phyloP scores from a whole-genome alignment of 169 alveolate genomes.

The Cyclospora cayetanensis region DNA sequence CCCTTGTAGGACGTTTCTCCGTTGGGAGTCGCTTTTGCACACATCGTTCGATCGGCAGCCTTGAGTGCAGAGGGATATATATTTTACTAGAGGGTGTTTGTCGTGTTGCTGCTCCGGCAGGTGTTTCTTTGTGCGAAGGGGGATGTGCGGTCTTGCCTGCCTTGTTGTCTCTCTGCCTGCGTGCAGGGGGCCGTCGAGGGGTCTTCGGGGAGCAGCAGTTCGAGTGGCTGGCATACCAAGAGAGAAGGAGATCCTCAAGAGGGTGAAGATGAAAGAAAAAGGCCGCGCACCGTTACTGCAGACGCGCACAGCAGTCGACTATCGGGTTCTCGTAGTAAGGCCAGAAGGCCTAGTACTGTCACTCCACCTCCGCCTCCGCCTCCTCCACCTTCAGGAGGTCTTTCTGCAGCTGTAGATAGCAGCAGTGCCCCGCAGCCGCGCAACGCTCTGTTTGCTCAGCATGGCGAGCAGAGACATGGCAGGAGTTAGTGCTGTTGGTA shows the following conservation, averaged over 20 bases:
- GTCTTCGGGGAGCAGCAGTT: neutral
- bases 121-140: neutral
- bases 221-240: neutral
- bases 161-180: neutral
- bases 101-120: conserved; percentile 7
- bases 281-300: neutral
- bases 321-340: neutral
- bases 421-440: conserved; percentile 44
- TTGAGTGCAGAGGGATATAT: too few relatives aligned
- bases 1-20: neutral
- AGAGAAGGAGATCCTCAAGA: conserved; percentile 26
- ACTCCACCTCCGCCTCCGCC: neutral
- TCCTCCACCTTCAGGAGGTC: neutral
- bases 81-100: too few relatives aligned
- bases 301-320: neutral
- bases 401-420: neutral
- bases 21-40: too few relatives aligned
- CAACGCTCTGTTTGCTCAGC: conserved; percentile 43
- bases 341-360: neutral
- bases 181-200: conserved; percentile 1
- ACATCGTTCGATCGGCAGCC: too few relatives aligned
- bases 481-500: conserved; percentile 14
- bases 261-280: neutral
- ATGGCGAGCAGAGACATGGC: conserved; percentile 27
- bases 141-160: neutral